A percentile compares a stretch with the other conserved stretches of the same genome.
Evolutionary conservation across 2,329 filamentous ascomycete genomes (phyloP).

Genomic region (Pseudocercospora fijiensis): DNA sequence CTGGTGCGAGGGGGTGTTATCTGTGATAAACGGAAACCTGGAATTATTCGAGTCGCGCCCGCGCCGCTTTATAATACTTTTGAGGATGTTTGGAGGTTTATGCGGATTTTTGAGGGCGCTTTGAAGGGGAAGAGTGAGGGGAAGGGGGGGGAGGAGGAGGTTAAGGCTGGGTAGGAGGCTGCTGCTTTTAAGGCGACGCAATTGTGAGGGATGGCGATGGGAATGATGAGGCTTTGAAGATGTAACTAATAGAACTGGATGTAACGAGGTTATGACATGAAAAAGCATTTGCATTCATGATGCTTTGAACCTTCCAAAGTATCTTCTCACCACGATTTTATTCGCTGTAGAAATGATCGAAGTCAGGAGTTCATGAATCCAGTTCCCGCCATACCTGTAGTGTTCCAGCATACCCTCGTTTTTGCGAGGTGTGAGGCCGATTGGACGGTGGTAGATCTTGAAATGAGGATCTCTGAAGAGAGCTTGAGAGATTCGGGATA

Average conservation of each 20-base stretch:
- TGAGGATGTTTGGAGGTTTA: constrained; percentile 67
- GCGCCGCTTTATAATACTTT: constrained; percentile 82
- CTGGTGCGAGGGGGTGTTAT: constrained; percentile 70
- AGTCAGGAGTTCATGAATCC: background rate
- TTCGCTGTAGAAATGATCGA: background rate
- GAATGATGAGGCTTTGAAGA: background rate
- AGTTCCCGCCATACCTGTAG: background rate
- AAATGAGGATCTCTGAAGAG: background rate
- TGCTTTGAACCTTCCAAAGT: background rate
- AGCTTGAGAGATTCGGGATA: background rate
- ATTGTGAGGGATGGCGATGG: too few relatives aligned
- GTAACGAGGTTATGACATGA: background rate
- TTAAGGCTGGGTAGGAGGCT: background rate
- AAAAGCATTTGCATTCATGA: background rate
- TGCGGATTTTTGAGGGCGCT: constrained; percentile 53
- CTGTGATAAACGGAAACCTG: constrained; percentile 79
- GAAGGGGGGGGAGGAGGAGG: background rate
- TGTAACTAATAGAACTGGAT: background rate
- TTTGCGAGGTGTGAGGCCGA: background rate
- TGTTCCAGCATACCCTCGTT: background rate
- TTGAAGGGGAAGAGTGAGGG: constrained; percentile 4
- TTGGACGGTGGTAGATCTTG: background rate
- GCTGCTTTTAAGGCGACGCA: too few relatives aligned
- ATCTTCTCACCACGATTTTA: background rate
- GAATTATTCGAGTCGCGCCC: constrained; percentile 80